Conservation (phyloP, 2,329 filamentous ascomycete species). For the Diplodia seriata region DNA sequence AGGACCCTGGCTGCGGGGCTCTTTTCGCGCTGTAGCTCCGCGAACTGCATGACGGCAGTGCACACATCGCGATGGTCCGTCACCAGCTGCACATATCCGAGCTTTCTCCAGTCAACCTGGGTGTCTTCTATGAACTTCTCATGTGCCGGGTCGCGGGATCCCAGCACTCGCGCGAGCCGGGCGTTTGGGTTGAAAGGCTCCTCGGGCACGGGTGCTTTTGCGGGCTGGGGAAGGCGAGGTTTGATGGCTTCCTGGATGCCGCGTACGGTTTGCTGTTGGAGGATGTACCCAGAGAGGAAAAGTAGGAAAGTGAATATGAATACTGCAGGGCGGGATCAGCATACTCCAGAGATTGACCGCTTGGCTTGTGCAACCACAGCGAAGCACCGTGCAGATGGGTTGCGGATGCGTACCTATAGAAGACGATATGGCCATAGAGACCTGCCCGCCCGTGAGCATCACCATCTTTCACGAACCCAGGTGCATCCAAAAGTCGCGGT, state of each 20-base stretch:
- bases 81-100: conserved; percentile 58
- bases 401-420: conserved; percentile 62
- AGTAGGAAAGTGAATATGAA: conserved; percentile 79
- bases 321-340: conserved; percentile 53
- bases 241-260: conserved; percentile 77
- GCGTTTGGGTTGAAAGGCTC: conserved; percentile 28
- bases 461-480: conserved; percentile 41
- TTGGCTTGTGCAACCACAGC: conserved; percentile 12
- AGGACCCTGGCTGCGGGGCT: conserved; percentile 55
- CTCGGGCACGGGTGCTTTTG: conserved; percentile 43
- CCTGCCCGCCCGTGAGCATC: conserved; percentile 73
- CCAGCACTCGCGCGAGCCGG: conserved; percentile 19
- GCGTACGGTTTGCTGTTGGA: conserved; percentile 85
- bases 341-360: neutral
- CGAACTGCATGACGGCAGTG: conserved; percentile 58
- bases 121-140: conserved; percentile 34
- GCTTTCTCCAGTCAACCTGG: conserved; percentile 53
- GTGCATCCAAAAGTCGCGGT: neutral
- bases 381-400: neutral
- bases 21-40: conserved; percentile 53
- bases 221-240: conserved; percentile 55
- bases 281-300: conserved; percentile 84
- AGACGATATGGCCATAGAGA: conserved; percentile 71
- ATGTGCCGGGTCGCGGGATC: conserved; percentile 34
- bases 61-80: conserved; percentile 56